Base-by-base conservation (phyloP, 192 early-diverging fungal genomes). In the Bifiguratus adelaidae region DNA sequence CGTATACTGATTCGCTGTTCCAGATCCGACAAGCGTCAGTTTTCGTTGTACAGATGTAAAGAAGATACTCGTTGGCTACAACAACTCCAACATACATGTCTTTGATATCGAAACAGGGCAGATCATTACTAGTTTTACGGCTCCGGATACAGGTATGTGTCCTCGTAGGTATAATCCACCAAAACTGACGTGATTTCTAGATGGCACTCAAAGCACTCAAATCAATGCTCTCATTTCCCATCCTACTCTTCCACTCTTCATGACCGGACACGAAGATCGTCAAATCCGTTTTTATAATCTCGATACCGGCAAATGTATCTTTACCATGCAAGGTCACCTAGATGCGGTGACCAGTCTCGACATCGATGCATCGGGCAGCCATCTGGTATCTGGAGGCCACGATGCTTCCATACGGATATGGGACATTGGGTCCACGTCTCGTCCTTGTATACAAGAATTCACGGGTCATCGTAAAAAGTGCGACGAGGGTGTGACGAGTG, bases 211-310 rank as follows among this genome's bases (percentile, higher is more conserved):
- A 3, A 47, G 37, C 1, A 81, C 83, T n/a, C 88, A 88, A 59
- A 86, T 89, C 55, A 91, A 91, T 65, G 64, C 66, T 42, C 56
- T 89, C 19, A 55, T 84, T 12, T 49, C 60, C 8, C 89, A 91
- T 59, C 85, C 89, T 13, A 83, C 78, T 0, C 44, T 85, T 41
- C 76, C 85, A 5, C 35, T 88, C 11, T 51, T 85, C 8, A 70
- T 88, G n/a, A 71, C 85, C 5, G 86, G 75, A 13, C 77, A 85
- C 49, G 86, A 91, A 46, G 87, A 91, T 53, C 55, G 79, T 29
- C 70, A 70, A 32, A 75, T 91, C 38, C 67, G 84, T 46, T 74
- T 83, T 34, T 88, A 78, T 68, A 86, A 91, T 52, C 26, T 79
- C 6, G 80, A 83, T 26, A 74, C 65, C 32, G 88, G 87, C 73